Evolutionary conservation across 1,284 basidiomycete genomes (phyloP).

Genomic region (Cryptococcus sp.): DNA sequence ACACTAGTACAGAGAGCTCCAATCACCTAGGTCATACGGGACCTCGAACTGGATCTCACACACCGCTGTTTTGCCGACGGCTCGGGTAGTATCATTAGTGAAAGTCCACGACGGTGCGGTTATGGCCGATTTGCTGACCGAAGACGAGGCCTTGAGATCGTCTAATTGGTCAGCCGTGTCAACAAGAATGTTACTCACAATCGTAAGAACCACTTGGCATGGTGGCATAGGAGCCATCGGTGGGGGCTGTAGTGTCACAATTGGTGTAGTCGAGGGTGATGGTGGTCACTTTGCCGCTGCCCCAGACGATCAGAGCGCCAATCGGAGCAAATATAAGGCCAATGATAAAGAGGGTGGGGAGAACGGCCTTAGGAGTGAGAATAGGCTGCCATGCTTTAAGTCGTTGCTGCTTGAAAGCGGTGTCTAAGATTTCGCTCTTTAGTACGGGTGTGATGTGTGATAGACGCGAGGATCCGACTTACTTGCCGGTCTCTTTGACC

Average conservation of each 20-base stretch:
- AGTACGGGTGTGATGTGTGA: too few relatives aligned
- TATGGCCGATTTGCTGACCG: constrained; percentile 58
- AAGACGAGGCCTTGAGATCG: constrained; percentile 54
- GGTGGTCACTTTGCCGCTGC: constrained; percentile 79
- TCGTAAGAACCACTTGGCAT: constrained; percentile 68
- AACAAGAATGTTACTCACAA: constrained; percentile 58
- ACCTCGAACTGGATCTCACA: constrained; percentile 81
- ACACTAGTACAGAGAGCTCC: background rate
- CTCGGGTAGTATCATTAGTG: constrained; percentile 53
- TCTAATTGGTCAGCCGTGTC: constrained; percentile 22
- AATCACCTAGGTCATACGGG: constrained; percentile 66
- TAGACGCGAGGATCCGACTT: constrained; percentile 46
- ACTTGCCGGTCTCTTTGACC: constrained; percentile 86
- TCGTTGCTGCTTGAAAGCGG: constrained; percentile 98
- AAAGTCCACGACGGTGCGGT: constrained; percentile 69
- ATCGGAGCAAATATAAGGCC: constrained; percentile 95
- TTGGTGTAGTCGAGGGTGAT: constrained; percentile 95
- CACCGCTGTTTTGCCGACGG: constrained; percentile 59
- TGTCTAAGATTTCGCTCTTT: constrained; percentile 60
- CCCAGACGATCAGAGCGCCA: constrained; percentile 91
- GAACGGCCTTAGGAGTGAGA: constrained; percentile 92
- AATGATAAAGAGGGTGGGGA: constrained; percentile 93
- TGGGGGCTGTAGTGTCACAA: constrained; percentile 70
- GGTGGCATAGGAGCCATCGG: constrained; percentile 56
- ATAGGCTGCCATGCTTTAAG: constrained; percentile 99